Percentiles rank a stretch among this genome's conserved stretches.
These are phyloP conservation scores for Tetragonia tetragonoides DNA, from an alignment of 148 eudicot species.

Conservation along the genomic window DNA sequence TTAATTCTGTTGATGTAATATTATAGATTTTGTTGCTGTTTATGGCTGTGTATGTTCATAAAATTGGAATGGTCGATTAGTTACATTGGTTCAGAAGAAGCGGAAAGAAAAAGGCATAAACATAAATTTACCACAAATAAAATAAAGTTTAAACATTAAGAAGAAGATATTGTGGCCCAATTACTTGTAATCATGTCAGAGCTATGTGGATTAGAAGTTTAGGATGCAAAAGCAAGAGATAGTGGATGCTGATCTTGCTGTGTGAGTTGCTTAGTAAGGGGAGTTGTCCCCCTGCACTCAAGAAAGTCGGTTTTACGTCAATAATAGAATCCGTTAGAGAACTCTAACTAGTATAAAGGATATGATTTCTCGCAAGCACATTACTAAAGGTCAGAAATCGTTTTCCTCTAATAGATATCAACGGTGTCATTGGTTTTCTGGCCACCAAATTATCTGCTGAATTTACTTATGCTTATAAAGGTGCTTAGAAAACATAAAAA, in stretches of 20 bases:
- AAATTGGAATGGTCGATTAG: not conserved
- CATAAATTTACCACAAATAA: not conserved
- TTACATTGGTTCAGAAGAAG: not conserved
- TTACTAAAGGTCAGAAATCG: too few species aligned
- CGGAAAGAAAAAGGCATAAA: not conserved
- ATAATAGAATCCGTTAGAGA: not conserved
- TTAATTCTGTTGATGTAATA: too few species aligned
- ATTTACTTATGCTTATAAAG: too few species aligned
- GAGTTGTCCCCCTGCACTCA: not conserved
- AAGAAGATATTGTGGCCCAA: not conserved
- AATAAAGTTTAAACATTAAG: not conserved
- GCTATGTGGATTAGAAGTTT: not conserved
- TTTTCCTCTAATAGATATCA: too few species aligned
- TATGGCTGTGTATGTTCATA: not conserved
- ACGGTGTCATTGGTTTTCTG: too few species aligned
- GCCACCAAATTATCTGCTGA: too few species aligned
- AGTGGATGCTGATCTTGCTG: not conserved
- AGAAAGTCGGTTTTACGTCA: not conserved
- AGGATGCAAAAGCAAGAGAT: not conserved
- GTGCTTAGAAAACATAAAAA: too few species aligned
- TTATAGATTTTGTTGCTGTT: too few species aligned
- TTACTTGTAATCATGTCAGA: not conserved
- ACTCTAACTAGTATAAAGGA: too few species aligned
- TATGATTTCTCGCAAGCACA: too few species aligned
- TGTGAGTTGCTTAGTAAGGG: not conserved